A percentile compares a stretch with the other conserved stretches of the same genome.
Conservation (phyloP, 371 early-diverging fungal genomes). For the Zopfochytrium polystomum region DNA sequence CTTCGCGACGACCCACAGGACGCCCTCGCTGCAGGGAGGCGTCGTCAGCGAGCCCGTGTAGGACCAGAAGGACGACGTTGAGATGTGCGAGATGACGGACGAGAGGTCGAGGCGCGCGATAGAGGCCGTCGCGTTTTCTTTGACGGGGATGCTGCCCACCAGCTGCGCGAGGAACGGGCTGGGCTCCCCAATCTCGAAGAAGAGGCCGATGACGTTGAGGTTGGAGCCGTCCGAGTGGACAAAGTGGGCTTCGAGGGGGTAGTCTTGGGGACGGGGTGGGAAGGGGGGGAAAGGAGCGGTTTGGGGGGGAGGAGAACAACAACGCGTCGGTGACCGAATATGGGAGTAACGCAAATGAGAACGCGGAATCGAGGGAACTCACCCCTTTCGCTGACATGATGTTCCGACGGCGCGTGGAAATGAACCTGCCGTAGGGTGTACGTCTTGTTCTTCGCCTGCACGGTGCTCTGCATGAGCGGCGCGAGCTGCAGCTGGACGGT, state of each 20-base stretch:
- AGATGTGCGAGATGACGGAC: conserved; percentile 1
- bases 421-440: conserved; percentile 5
- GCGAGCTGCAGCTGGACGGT: neutral
- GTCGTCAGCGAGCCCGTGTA: conserved; percentile 50
- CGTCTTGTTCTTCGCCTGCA: neutral
- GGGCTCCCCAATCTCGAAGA: conserved; percentile 23
- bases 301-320: too few species aligned
- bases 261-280: neutral
- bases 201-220: conserved; percentile 39
- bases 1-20: conserved; percentile 43
- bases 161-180: conserved; percentile 7
- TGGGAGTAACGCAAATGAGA: too few species aligned
- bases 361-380: neutral
- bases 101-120: neutral
- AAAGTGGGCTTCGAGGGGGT: conserved; percentile 40
- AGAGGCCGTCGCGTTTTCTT: conserved; percentile 3
- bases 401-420: conserved; percentile 8
- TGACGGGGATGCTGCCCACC: neutral
- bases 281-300: too few species aligned
- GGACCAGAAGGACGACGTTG: conserved; percentile 10
- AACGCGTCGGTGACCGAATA: too few species aligned
- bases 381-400: conserved; percentile 3
- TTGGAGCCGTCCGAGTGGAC: conserved; percentile 34
- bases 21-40: conserved; percentile 50
- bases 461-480: neutral